Conservation (phyloP, 192 early-diverging fungal genomes). For the Spizellomyces punctatus region DNA sequence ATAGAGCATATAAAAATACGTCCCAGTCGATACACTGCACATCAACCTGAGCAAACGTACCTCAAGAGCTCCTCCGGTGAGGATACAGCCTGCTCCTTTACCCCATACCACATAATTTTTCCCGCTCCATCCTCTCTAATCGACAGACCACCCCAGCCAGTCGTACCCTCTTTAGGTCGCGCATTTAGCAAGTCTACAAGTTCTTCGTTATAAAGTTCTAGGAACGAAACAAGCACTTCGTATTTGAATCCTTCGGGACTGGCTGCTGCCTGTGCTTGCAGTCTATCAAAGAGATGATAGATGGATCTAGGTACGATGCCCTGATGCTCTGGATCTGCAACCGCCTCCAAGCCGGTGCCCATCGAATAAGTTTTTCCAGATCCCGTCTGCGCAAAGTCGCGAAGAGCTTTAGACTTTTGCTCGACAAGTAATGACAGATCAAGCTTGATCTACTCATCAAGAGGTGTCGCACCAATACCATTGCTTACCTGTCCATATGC, state of each 20-base stretch:
- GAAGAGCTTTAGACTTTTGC: conserved; percentile 7
- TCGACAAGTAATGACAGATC: too few species aligned
- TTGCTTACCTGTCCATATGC: conserved; percentile 47
- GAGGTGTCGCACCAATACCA: too few species aligned
- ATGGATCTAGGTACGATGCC: conserved; percentile 59
- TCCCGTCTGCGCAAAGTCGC: conserved; percentile 33
- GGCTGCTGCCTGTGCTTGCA: conserved; percentile 28
- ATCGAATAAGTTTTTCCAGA: conserved; percentile 64
- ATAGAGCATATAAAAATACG: background rate
- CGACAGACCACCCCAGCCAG: conserved; percentile 40
- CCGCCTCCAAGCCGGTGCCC: conserved; percentile 54
- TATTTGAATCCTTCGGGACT: conserved; percentile 32
- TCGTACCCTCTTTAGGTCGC: conserved; percentile 45
- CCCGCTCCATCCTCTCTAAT: conserved; percentile 91
- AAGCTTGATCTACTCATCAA: too few species aligned
- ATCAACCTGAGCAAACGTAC: conserved; percentile 28
- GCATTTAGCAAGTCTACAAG: conserved; percentile 88
- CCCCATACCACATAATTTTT: conserved; percentile 86
- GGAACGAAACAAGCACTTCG: conserved; percentile 73
- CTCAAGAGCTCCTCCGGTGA: conserved; percentile 74
- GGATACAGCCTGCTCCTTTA: conserved; percentile 73
- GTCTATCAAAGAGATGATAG: conserved; percentile 36
- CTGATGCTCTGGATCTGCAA: conserved; percentile 18
- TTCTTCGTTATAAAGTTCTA: conserved; percentile 99
- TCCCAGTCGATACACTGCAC: too few species aligned